These are phyloP conservation scores for Microbotryomycetes sp. DNA, from an alignment of 1,284 basidiomycete genomes.

Conservation along the genomic window DNA sequence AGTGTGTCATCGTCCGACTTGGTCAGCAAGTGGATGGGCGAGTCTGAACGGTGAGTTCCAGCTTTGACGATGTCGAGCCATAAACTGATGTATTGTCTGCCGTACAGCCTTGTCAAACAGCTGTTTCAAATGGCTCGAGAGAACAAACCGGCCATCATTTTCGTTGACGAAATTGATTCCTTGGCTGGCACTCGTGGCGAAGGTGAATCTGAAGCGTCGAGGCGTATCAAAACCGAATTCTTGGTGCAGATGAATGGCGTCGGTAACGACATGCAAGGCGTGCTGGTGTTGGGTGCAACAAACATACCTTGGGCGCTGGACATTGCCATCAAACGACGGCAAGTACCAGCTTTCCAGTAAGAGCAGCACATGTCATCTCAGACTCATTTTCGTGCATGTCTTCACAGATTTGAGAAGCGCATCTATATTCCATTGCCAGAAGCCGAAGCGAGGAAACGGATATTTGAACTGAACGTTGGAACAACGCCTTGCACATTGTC, in stretches of 20 bases:
- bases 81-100: not conserved
- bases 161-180: conserved; percentile 97
- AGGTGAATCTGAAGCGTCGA: conserved; percentile 88
- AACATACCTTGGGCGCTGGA: conserved; percentile 98
- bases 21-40: conserved; percentile 99
- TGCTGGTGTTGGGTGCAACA: conserved; percentile 96
- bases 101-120: conserved; percentile 81
- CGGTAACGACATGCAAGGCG: conserved; percentile 92
- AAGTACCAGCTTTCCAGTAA: conserved; percentile 30
- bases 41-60: conserved; percentile 74
- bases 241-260: conserved; percentile 94
- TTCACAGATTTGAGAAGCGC: conserved; percentile 62
- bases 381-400: not conserved
- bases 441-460: conserved; percentile 80
- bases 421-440: conserved; percentile 98
- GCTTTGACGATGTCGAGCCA: conserved; percentile 1
- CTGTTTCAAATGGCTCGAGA: conserved; percentile 95
- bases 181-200: conserved; percentile 91
- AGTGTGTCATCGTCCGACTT: conserved; percentile 91
- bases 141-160: conserved; percentile 94
- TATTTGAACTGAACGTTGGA: conserved; percentile 97
- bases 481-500: conserved; percentile 80
- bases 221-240: conserved; percentile 98
- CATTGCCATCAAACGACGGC: conserved; percentile 94
- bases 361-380: not conserved